phyloP scores from a whole-genome alignment of 768 basidiomycete genomes.

The Hericium erinaceus region DNA sequence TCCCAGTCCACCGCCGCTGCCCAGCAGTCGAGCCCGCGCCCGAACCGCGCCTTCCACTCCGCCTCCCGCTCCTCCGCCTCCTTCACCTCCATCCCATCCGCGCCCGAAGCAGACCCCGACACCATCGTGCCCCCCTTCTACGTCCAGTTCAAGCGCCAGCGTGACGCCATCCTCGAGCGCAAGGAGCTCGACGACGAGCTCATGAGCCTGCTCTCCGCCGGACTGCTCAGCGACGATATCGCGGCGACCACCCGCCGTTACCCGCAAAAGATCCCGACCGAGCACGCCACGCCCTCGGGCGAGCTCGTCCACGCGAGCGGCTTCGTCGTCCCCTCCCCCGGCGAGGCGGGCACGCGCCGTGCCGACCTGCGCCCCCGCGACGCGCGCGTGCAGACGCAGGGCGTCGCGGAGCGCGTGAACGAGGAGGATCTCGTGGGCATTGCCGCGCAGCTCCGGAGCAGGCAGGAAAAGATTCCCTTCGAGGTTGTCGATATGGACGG shows the following conservation, averaged over 20 bases:
- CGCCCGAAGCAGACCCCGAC: slow-evolving; percentile 7
- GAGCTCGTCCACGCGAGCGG: neutral
- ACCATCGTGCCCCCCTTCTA: slow-evolving; percentile 15
- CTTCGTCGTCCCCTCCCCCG: slow-evolving; percentile 1
- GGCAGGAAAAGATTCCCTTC: slow-evolving; percentile 32
- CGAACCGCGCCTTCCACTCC: neutral
- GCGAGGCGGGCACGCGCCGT: neutral
- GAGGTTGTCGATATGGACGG: slow-evolving; percentile 31
- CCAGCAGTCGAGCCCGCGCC: neutral
- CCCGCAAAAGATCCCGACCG: slow-evolving; percentile 22
- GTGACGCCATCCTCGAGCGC: slow-evolving; percentile 14
- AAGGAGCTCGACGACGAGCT: slow-evolving; percentile 19
- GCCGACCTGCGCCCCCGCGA: slow-evolving; percentile 1
- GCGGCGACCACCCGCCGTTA: slow-evolving; percentile 15
- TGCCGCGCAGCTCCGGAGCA: neutral
- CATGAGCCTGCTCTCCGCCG: slow-evolving; percentile 19
- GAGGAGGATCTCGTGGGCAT: neutral
- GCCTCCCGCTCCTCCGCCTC: neutral
- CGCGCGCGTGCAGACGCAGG: neutral
- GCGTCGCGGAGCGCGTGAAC: neutral
- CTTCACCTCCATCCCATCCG: neutral
- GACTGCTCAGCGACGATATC: slow-evolving; percentile 18
- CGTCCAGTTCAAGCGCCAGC: slow-evolving; percentile 18
- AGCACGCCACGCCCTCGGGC: slow-evolving; percentile 10
- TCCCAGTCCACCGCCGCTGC: neutral